Evolutionary conservation across 2,329 filamentous ascomycete species (phyloP), one percentile per base, ranked within the genome.

Genomic region (Lachnellula occidentalis): DNA sequence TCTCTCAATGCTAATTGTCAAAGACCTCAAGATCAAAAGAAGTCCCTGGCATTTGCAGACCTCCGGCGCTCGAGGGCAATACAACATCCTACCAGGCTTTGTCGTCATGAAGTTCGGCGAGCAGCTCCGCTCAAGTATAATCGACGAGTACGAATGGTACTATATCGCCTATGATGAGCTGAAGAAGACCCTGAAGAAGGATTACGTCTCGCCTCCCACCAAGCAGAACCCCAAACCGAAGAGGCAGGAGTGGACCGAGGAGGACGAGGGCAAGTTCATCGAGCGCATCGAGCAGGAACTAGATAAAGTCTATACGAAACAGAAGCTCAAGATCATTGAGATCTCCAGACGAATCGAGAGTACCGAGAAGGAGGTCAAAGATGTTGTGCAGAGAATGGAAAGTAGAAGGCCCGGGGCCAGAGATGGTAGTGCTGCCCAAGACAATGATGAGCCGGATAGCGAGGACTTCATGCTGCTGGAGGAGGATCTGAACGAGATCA

Each of bases 91-190:
- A 27, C 80, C 78, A 45, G 79, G 80, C 57, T 70, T 77, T 60
- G 70, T 83, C 74, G 76, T 81, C 76, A 86, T 86, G 83, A 86
- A 86, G 80, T 99, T 97, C 79, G 94, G 94, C 71, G 90, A 96
- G 74, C 92, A 99, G 80, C 85, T 99, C 68, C 90, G 90, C 61
- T 92, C 90, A 67, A 96, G 92, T 70, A 82, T 96, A 69, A 95
- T 97, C 74, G 91, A 89, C 78, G 92, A 97, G 75, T 99, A 95
- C 76, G 86, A 92, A 72, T 96, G 92, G 86, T 90, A 96, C 78
- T 99, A 99, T 76, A 96, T 99, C 74, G 88, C 90, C 74, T 99
- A 99, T 76, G 92, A 96, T 71, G 89, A 87, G 61, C 82, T 99
- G 48, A 99, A 99, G 76, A 79, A 81, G 63, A 85, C 90, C 62